Evolutionary conservation across 1,284 basidiomycete species (phyloP).

Genomic region (Cryptococcus sp.): DNA sequence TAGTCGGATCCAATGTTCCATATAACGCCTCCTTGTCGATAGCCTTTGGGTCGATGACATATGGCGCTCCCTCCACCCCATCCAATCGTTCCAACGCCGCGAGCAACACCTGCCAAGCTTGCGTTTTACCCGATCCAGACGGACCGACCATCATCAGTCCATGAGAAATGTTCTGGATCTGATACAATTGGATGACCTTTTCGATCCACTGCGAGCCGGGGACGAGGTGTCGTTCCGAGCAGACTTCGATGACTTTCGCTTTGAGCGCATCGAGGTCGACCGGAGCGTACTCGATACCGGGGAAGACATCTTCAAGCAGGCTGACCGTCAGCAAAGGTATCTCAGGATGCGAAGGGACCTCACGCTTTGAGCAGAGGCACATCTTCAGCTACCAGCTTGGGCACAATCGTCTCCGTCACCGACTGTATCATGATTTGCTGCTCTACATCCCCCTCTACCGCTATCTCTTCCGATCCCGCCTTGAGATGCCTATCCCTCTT

Average conservation of each 20-base stretch:
- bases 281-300: slow-evolving; percentile 84
- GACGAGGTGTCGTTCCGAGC: slow-evolving; percentile 76
- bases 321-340: slow-evolving; percentile 53
- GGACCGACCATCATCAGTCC: slow-evolving; percentile 99
- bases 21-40: slow-evolving; percentile 98
- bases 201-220: slow-evolving; percentile 84
- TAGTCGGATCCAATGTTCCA: slow-evolving; percentile 93
- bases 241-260: slow-evolving; percentile 79
- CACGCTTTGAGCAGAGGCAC: slow-evolving; percentile 87
- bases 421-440: slow-evolving; percentile 98
- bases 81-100: slow-evolving; percentile 87
- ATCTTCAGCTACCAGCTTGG: slow-evolving; percentile 95
- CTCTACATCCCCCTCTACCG: slow-evolving; percentile 66
- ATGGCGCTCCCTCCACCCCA: slow-evolving; percentile 84
- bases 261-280: slow-evolving; percentile 81
- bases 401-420: slow-evolving; percentile 98
- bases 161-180: slow-evolving; percentile 99
- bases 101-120: slow-evolving; percentile 92
- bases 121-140: slow-evolving; percentile 94
- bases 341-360: slow-evolving; percentile 24
- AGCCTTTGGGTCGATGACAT: slow-evolving; percentile 98
- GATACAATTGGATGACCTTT: slow-evolving; percentile 96
- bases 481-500: slow-evolving; percentile 76
- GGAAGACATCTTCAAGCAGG: slow-evolving; percentile 94
- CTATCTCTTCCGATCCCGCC: slow-evolving; percentile 44